Conservation (phyloP, 208 protist species). For the Leishmania turanica region DNA sequence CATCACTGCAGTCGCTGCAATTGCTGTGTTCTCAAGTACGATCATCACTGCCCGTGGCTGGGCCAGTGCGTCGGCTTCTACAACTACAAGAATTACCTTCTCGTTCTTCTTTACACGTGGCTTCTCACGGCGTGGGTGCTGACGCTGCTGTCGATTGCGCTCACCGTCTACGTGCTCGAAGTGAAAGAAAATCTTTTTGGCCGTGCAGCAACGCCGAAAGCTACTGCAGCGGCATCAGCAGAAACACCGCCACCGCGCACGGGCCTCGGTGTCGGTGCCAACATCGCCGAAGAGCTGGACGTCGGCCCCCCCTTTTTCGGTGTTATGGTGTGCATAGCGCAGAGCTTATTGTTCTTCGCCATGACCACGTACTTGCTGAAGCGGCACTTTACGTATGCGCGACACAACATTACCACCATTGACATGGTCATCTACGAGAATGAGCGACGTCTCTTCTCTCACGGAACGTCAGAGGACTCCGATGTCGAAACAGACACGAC, state of each 20-base stretch:
- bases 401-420: conserved; percentile 88
- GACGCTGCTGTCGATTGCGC: conserved; percentile 46
- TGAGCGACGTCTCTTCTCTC: conserved; percentile 21
- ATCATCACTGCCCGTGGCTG: conserved; percentile 95
- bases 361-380: conserved; percentile 70
- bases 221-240: background rate
- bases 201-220: background rate
- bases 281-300: conserved; percentile 50
- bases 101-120: conserved; percentile 78
- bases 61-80: conserved; percentile 93
- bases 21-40: conserved; percentile 90
- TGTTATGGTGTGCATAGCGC: conserved; percentile 72
- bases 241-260: conserved; percentile 3
- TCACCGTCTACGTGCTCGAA: conserved; percentile 33
- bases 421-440: conserved; percentile 82
- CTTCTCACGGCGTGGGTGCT: conserved; percentile 75
- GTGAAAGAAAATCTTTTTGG: background rate
- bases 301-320: conserved; percentile 75
- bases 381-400: conserved; percentile 67
- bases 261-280: conserved; percentile 32
- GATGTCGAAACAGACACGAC: conserved; percentile 8
- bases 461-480: conserved; percentile 22
- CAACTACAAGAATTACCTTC: conserved; percentile 93
- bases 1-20: conserved; percentile 92
- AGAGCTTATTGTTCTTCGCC: conserved; percentile 70